Evolutionary conservation across 2,329 filamentous ascomycete species (phyloP).

Genomic region (Capronia coronata): DNA sequence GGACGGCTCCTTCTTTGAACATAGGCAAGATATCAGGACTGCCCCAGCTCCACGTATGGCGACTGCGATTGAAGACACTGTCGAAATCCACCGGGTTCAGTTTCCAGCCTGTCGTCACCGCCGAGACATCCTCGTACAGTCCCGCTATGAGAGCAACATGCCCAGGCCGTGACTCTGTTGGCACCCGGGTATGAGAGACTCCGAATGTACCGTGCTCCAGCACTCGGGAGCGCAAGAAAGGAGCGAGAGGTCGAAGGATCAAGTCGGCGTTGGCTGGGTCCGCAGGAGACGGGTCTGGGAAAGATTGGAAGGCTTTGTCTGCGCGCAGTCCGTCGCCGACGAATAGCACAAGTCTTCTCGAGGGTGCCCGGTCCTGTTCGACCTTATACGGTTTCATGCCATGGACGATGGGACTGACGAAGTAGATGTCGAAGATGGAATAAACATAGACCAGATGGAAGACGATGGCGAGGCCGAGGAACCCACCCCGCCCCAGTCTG

Average conservation of each 20-base stretch:
- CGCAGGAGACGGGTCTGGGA: constrained; percentile 72
- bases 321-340: constrained; percentile 96
- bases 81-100: constrained; percentile 97
- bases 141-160: constrained; percentile 96
- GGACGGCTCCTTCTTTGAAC: constrained; percentile 89
- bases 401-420: constrained; percentile 92
- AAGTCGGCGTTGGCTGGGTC: constrained; percentile 51
- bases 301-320: constrained; percentile 94
- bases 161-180: constrained; percentile 90
- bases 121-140: constrained; percentile 94
- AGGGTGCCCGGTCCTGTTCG: constrained; percentile 60
- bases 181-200: constrained; percentile 92
- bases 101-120: constrained; percentile 97
- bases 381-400: constrained; percentile 81
- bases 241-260: constrained; percentile 73
- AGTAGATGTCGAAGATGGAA: constrained; percentile 98
- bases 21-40: constrained; percentile 96
- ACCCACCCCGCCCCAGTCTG: constrained; percentile 65
- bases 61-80: constrained; percentile 93
- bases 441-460: constrained; percentile 93
- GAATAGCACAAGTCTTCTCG: constrained; percentile 83
- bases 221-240: constrained; percentile 82
- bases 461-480: constrained; percentile 78
- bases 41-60: constrained; percentile 98
- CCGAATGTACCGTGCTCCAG: constrained; percentile 90